Conservation (phyloP, 768 basidiomycete species). For the Leccinellum rugosiceps region DNA sequence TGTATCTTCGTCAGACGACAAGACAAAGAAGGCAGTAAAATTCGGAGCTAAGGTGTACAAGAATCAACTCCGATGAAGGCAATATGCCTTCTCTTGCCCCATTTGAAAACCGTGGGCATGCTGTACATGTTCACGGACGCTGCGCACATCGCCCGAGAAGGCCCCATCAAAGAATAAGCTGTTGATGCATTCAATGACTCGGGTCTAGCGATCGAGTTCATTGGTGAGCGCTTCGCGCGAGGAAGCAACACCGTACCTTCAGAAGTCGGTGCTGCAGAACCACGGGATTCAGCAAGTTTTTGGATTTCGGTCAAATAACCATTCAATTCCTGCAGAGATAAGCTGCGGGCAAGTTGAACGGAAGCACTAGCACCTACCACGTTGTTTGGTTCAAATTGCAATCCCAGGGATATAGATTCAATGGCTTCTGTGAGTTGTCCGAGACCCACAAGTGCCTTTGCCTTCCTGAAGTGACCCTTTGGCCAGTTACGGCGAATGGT, state of each 20-base stretch:
- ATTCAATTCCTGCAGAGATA: constrained; percentile 29
- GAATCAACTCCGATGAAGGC: constrained; percentile 12
- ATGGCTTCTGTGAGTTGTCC: constrained; percentile 68
- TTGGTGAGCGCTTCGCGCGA: not conserved
- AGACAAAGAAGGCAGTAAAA: constrained; percentile 7
- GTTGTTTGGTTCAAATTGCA: constrained; percentile 79
- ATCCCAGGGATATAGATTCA: constrained; percentile 76
- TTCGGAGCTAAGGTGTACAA: not conserved
- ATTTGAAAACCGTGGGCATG: constrained; percentile 5
- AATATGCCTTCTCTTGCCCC: constrained; percentile 10
- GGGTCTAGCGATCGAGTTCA: not conserved
- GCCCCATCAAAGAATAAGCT: not conserved
- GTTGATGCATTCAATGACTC: constrained; percentile 1
- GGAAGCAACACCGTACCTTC: not conserved
- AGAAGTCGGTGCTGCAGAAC: not conserved
- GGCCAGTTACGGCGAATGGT: constrained; percentile 83
- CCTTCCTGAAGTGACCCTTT: constrained; percentile 94
- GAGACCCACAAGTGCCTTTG: constrained; percentile 81
- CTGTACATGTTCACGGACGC: constrained; percentile 14
- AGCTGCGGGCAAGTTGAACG: not conserved
- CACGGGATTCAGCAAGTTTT: constrained; percentile 20
- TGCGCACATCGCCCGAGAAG: constrained; percentile 11
- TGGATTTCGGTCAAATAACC: constrained; percentile 30
- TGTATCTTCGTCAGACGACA: constrained; percentile 1
- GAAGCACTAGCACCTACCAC: constrained; percentile 36